phyloP scores from a whole-genome alignment of 495 filamentous ascomycete species.

The Tetracladium marchalianum region DNA sequence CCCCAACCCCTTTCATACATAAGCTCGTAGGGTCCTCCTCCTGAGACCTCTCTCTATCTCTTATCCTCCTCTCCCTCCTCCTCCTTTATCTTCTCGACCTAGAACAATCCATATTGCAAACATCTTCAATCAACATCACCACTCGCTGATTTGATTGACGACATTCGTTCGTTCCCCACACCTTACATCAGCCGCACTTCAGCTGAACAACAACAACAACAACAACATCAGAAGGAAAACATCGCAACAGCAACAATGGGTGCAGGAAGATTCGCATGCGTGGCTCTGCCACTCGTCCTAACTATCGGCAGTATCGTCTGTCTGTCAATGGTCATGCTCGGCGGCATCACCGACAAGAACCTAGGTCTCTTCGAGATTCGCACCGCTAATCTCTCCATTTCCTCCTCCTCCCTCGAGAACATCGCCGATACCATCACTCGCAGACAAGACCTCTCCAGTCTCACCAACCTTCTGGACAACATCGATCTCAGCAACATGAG shows the following conservation, averaged over 20 bases:
- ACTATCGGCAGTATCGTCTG: constrained; percentile 65
- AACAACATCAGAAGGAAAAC: neutral
- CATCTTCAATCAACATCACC: neutral
- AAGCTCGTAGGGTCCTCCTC: neutral
- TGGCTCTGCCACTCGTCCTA: constrained; percentile 67
- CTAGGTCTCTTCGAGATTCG: constrained; percentile 70
- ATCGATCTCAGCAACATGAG: too few relatives aligned
- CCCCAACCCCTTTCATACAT: neutral
- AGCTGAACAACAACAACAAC: too few relatives aligned
- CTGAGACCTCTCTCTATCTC: neutral
- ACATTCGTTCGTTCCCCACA: neutral
- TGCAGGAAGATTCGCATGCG: constrained; percentile 67
- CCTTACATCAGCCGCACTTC: neutral
- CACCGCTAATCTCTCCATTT: constrained; percentile 34
- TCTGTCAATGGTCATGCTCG: constrained; percentile 60
- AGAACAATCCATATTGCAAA: neutral
- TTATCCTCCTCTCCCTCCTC: neutral
- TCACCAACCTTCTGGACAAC: neutral
- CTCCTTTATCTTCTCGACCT: neutral
- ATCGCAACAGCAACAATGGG: constrained; percentile 12
- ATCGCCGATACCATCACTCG: constrained; percentile 7
- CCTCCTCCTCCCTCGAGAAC: constrained; percentile 14
- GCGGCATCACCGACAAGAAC: constrained; percentile 57
- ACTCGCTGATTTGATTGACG: neutral
- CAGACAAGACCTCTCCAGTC: neutral